phyloP scores from a whole-genome alignment of 1,139 yeast species.

The Meyerozyma smithsonii region DNA sequence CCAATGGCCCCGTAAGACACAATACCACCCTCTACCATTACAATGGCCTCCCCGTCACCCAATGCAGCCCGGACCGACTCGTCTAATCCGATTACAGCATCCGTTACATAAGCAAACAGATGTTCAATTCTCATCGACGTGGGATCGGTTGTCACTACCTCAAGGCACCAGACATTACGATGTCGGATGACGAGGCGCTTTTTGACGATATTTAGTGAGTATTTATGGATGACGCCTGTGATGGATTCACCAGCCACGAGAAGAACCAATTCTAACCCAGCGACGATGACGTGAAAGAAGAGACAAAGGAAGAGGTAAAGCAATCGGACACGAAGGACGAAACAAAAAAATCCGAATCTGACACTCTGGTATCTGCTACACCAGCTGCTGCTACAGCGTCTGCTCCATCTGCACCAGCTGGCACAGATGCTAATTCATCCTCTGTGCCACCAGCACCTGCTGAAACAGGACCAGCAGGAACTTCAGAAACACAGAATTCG shows the following conservation, averaged over 20 bases:
- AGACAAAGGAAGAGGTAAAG: slow-evolving; percentile 8
- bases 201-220: slow-evolving; percentile 68
- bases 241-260: neutral
- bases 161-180: neutral
- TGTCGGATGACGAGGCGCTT: slow-evolving; percentile 72
- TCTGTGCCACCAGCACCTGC: slow-evolving; percentile 1
- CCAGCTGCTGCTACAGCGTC: slow-evolving; percentile 4
- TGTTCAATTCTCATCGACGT: neutral
- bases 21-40: too few species aligned
- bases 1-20: too few species aligned
- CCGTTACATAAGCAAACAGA: too few species aligned
- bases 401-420: slow-evolving; percentile 5
- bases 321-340: slow-evolving; percentile 4
- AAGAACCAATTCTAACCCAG: slow-evolving; percentile 9
- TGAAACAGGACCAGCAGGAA: too few species aligned
- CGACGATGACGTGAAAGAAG: slow-evolving; percentile 13
- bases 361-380: neutral
- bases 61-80: too few species aligned
- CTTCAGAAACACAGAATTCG: slow-evolving; percentile 1
- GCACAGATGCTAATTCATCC: neutral
- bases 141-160: neutral
- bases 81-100: too few species aligned
- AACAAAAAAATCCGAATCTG: neutral
- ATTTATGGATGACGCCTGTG: slow-evolving; percentile 5
- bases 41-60: too few species aligned